A percentile compares a stretch with the other conserved stretches of the same genome.
Conservation (phyloP, 2,329 filamentous ascomycete genomes). For the Clonostachys sp. region DNA sequence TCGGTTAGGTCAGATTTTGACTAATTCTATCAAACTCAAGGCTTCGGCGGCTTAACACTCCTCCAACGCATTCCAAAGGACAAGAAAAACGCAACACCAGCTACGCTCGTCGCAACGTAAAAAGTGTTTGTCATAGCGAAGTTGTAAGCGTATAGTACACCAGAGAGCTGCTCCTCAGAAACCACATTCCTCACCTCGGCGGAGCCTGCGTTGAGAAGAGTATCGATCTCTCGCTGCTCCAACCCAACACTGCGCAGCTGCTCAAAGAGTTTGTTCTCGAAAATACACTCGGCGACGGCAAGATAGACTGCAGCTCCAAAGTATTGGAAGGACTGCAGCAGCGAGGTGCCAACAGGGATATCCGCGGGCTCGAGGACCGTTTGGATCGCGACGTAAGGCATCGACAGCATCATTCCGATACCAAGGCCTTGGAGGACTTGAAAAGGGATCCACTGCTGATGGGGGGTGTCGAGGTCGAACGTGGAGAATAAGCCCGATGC, state of each 20-base stretch:
- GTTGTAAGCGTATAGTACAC: too few species aligned
- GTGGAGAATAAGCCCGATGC: constrained; percentile 26
- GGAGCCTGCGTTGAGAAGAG: too few species aligned
- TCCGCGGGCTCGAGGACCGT: constrained; percentile 33
- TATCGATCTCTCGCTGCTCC: too few species aligned
- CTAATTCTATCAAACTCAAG: too few species aligned
- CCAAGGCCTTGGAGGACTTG: constrained; percentile 32
- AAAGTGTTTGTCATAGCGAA: too few species aligned
- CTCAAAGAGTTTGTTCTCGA: constrained; percentile 37
- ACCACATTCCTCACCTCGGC: too few species aligned
- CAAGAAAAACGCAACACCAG: too few species aligned
- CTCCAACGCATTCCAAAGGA: too few species aligned
- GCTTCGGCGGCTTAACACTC: too few species aligned
- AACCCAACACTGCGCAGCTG: not conserved
- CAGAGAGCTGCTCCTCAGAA: too few species aligned
- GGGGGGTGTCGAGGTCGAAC: not conserved
- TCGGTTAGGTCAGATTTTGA: too few species aligned
- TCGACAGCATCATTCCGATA: constrained; percentile 32
- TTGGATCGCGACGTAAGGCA: constrained; percentile 38
- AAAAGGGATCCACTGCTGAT: constrained; percentile 6
- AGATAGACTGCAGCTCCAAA: constrained; percentile 43
- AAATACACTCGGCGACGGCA: constrained; percentile 43
- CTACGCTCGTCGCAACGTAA: too few species aligned
- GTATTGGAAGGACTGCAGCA: constrained; percentile 36
- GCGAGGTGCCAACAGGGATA: constrained; percentile 35